Base-by-base conservation (phyloP, 2,329 filamentous ascomycete genomes). In the Thermoascus crustaceus region DNA sequence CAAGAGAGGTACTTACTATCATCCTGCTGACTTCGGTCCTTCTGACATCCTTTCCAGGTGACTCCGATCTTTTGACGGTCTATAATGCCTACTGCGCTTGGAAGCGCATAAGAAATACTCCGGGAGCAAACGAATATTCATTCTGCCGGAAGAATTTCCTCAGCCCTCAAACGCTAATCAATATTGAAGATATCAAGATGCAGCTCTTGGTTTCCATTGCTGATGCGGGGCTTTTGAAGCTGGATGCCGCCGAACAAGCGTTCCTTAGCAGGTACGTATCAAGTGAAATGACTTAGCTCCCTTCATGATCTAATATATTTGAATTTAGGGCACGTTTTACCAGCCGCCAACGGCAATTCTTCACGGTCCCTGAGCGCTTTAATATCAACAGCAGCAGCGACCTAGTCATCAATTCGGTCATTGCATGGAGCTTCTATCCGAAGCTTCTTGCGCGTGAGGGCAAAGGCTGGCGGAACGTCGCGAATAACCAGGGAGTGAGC, bases 131-230 rank as follows among this genome's bases (percentile, higher is more conserved):
- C 32, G 89, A 96, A 52, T 85, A 81, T 50, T 77, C 87, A 46
- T 98, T 93, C 61, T 98, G 91, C 64, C 80, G 82, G 50, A 95
- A 94, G 66, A 94, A 94, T 60, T 95, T 88, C 53, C 74, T 98
- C 34, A 89, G 81, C 41, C 74, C 82, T n/a, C 87, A 93, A 56
- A 91, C 85, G 3, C 72, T 98, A 3, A 72, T 78, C 30, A 94
- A 91, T 44, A 94, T 98, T 44, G 91, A 98, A 58, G 91, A 98
- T 49, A 73, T 96, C 35, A 98, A 96, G 61, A 83, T 84, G 5
- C 91, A 98, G 52, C 75, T 98, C 0, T 70, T 95, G 1, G 80
- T 85, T 2, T 83, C 85, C 0, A 72, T 98, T 1, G 82, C 82
- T 5, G 91, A 96, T 49, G 85, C 87, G 1, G 85, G 86, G 0